phyloP scores from a whole-genome alignment of 2,329 filamentous ascomycete species.

The Tympanopsis confertula region DNA sequence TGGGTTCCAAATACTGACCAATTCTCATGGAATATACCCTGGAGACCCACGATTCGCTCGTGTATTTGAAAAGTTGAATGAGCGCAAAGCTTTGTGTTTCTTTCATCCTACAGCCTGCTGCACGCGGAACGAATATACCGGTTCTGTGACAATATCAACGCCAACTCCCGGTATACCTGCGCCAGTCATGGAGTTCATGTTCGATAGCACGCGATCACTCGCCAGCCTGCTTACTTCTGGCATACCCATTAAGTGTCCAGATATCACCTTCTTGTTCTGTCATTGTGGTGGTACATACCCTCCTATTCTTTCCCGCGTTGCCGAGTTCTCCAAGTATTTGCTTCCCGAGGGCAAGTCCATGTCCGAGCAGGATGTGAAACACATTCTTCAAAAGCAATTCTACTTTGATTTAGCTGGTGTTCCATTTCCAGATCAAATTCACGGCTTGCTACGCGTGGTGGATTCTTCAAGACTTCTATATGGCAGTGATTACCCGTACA shows the following conservation, averaged over 20 bases:
- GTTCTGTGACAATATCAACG: conserved; percentile 7
- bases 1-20: conserved; percentile 28
- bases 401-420: background rate
- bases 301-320: conserved; percentile 28
- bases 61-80: conserved; percentile 26
- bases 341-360: background rate
- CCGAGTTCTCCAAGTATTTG: conserved; percentile 4
- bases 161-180: conserved; percentile 18
- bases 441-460: background rate
- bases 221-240: conserved; percentile 34
- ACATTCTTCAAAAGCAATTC: background rate
- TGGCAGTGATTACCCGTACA: background rate
- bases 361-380: background rate
- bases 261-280: conserved; percentile 33
- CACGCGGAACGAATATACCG: conserved; percentile 4
- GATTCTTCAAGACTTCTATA: background rate
- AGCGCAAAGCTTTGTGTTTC: conserved; percentile 24
- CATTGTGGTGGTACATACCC: conserved; percentile 33
- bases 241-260: conserved; percentile 28
- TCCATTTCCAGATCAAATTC: background rate
- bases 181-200: conserved; percentile 34
- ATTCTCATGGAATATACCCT: conserved; percentile 26
- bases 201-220: conserved; percentile 35
- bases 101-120: conserved; percentile 27
- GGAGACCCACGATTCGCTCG: conserved; percentile 23